phyloP scores from a whole-genome alignment of 192 early-diverging fungal genomes.

The Coemansia sp. region DNA sequence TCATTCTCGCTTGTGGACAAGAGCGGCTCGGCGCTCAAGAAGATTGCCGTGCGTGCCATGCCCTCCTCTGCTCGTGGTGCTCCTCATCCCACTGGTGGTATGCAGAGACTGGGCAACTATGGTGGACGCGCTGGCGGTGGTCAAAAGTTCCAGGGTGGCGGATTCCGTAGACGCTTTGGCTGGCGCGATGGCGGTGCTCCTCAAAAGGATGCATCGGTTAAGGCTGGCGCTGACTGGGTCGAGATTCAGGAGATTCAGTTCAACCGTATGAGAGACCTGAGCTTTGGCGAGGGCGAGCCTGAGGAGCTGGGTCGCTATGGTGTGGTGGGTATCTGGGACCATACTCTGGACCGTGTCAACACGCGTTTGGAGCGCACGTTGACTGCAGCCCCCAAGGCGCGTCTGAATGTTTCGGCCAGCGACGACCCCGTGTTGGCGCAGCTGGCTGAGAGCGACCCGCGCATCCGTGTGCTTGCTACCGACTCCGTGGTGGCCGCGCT shows the following conservation, averaged over 20 bases:
- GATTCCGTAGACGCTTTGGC: conserved; percentile 36
- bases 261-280: conserved; percentile 75
- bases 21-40: conserved; percentile 30
- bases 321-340: conserved; percentile 69
- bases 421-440: conserved; percentile 82
- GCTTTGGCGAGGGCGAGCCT: conserved; percentile 72
- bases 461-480: conserved; percentile 79
- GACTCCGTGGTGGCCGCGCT: conserved; percentile 85
- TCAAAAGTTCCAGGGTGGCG: conserved; percentile 43
- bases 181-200: conserved; percentile 54
- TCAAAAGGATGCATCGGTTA: conserved; percentile 82
- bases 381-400: conserved; percentile 60
- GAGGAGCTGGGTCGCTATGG: conserved; percentile 83
- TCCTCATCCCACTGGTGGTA: conserved; percentile 32
- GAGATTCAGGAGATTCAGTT: conserved; percentile 96
- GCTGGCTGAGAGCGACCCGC: conserved; percentile 40
- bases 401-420: conserved; percentile 74
- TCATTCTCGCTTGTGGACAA: conserved; percentile 84
- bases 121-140: conserved; percentile 43
- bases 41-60: conserved; percentile 21
- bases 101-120: conserved; percentile 10
- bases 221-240: conserved; percentile 85
- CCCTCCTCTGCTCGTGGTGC: conserved; percentile 39
- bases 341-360: conserved; percentile 78
- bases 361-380: conserved; percentile 76